Conservation (phyloP, 768 basidiomycete species). For the Coprinopsis strossmayeri region DNA sequence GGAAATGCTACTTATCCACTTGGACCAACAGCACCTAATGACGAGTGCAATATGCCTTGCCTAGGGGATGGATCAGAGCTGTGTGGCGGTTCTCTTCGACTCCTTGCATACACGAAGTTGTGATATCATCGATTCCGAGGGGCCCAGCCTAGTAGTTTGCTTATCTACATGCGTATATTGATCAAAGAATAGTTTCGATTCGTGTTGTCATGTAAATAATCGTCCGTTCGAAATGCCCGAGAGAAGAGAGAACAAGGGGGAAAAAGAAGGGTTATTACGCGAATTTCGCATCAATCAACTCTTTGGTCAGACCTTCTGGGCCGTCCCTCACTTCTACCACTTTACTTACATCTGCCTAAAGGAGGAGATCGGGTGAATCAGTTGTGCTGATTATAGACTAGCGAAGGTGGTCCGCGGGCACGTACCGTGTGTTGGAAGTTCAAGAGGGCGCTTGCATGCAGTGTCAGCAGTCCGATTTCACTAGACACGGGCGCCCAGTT, state of each 20-base stretch:
- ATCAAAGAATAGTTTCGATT: too few relatives aligned
- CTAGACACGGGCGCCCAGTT: slow-evolving; percentile 83
- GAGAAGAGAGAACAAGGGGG: too few relatives aligned
- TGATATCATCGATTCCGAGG: too few relatives aligned
- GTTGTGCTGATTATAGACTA: neutral
- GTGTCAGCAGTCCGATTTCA: slow-evolving; percentile 69
- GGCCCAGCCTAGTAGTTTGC: too few relatives aligned
- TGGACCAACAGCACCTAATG: neutral
- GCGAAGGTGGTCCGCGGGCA: slow-evolving; percentile 7
- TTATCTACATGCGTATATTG: neutral
- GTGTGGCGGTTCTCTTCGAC: slow-evolving; percentile 14
- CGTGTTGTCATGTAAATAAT: too few relatives aligned
- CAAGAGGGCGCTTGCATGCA: slow-evolving; percentile 78
- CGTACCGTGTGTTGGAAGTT: slow-evolving; percentile 76
- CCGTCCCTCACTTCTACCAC: slow-evolving; percentile 81
- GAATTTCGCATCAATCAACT: slow-evolving; percentile 59
- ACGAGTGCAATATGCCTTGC: slow-evolving; percentile 15
- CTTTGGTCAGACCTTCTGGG: slow-evolving; percentile 72
- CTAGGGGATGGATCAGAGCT: slow-evolving; percentile 14
- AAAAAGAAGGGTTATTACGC: too few relatives aligned
- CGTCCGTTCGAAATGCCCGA: too few relatives aligned
- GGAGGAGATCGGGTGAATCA: neutral
- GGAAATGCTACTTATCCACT: slow-evolving; percentile 13
- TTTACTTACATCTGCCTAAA: slow-evolving; percentile 69
- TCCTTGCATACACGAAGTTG: slow-evolving; percentile 4